Evolutionary conservation across 2,329 filamentous ascomycete genomes (phyloP), one percentile per base, ranked within the genome.

Genomic region (Emergomyces pasteurianus): DNA sequence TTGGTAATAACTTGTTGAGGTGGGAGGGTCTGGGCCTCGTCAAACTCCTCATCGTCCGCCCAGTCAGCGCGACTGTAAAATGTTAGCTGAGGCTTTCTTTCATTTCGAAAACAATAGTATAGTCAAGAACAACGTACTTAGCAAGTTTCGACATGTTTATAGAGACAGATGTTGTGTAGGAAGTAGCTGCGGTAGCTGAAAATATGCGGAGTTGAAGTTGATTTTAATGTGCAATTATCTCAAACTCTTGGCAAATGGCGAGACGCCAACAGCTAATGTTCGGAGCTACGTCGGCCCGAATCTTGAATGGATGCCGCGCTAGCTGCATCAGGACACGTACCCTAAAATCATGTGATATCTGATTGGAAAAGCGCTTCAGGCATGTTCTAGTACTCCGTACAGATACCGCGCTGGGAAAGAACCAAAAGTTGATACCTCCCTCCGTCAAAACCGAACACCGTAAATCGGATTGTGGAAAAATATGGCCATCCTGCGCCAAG

Each of bases 31-130:
- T 88, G 84, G 77, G 94, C 88, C 78, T 90, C 87, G 72, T 92
- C 89, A 74, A 95, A 91, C 68, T 87, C 85, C 70, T 86, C 83
- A 74, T 94, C 90, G 80, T 97, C 94, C 75, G 94, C 92, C 92
- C 92, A 97, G 83, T 96, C 92, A 43, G 63, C 55, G 54, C 63
- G 61, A 54, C 64, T 65, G 28, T 31, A 46, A 21, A 26, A 8
- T 46, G 40, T 57, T 47, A 46, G 55, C 31, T 42, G 26, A 38
- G 6, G 34, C 4, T 28, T 40, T 56, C 8, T 5, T 57, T 57
- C 40, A n/a, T 26, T 8, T 14, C 55, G 31, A 28, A 9, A 34
- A 26, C 3, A 57, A 57, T 3, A 57, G 31, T 10, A 23, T 14
- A 9, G 7, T 46, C 55, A 43, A 46, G 26, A 34, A 9, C 23